Conservation (phyloP, 495 filamentous ascomycete species). For the Tuber brumale region DNA sequence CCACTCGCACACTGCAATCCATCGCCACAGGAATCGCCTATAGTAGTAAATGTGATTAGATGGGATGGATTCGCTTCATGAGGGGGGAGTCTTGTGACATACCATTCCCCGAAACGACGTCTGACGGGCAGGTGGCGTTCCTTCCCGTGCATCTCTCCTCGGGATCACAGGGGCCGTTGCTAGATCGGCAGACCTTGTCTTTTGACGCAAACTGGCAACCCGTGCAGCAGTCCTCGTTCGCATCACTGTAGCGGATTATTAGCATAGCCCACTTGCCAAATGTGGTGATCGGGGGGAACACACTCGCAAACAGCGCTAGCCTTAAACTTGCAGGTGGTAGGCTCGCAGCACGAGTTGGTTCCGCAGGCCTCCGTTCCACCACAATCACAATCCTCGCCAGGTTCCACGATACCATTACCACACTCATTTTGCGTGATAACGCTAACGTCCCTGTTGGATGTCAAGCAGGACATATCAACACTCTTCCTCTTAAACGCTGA, state of each 20-base stretch:
- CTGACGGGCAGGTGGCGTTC: constrained; percentile 64
- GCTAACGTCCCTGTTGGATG: constrained; percentile 72
- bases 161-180: constrained; percentile 73
- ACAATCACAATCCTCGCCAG: constrained; percentile 92
- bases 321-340: constrained; percentile 83
- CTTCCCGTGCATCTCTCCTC: constrained; percentile 74
- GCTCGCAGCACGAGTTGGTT: constrained; percentile 72
- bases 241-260: constrained; percentile 22
- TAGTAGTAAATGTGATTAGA: background rate
- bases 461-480: constrained; percentile 69
- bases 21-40: constrained; percentile 50
- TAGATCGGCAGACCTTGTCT: constrained; percentile 68
- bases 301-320: constrained; percentile 63
- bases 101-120: constrained; percentile 65
- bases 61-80: background rate
- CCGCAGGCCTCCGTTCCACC: constrained; percentile 67
- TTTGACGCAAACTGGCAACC: constrained; percentile 65
- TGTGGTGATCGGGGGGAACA: constrained; percentile 30
- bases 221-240: constrained; percentile 65
- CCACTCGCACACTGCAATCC: constrained; percentile 80
- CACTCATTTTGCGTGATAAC: constrained; percentile 83
- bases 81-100: constrained; percentile 19
- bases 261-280: constrained; percentile 18
- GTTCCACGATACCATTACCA: constrained; percentile 94
- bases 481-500: constrained; percentile 76